These are phyloP conservation scores for Pseudonitzschia multistriata DNA, from an alignment of 108 stramenopile genomes.

Conservation along the genomic window DNA sequence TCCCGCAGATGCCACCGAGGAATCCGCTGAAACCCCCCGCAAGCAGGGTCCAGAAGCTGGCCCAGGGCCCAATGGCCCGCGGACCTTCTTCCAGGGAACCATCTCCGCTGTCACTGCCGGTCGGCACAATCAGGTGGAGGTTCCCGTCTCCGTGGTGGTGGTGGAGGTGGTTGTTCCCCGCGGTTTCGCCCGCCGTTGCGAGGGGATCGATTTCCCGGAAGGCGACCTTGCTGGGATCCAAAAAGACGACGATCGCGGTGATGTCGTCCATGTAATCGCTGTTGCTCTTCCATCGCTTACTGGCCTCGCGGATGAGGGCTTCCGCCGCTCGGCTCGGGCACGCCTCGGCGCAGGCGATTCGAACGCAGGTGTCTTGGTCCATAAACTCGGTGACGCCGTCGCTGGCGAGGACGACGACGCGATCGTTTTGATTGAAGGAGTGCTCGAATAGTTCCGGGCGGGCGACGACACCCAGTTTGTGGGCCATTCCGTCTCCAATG, in stretches of 20 bases:
- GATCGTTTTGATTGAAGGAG: slow-evolving; percentile 40
- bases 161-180: not conserved
- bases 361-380: slow-evolving; percentile 55
- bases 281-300: slow-evolving; percentile 61
- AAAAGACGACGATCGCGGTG: slow-evolving; percentile 36
- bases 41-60: slow-evolving; percentile 14
- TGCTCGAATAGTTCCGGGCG: slow-evolving; percentile 63
- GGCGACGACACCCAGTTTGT: slow-evolving; percentile 61
- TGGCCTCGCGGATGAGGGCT: slow-evolving; percentile 53
- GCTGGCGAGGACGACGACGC: slow-evolving; percentile 57
- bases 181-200: not conserved
- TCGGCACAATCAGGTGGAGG: not conserved
- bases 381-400: slow-evolving; percentile 82
- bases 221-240: not conserved
- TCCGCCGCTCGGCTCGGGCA: slow-evolving; percentile 40
- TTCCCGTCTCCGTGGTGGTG: not conserved
- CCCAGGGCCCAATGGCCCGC: not conserved
- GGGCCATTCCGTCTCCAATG: slow-evolving; percentile 67
- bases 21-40: slow-evolving; percentile 30
- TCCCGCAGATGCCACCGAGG: slow-evolving; percentile 46
- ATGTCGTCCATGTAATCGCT: slow-evolving; percentile 80
- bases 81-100: not conserved
- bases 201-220: not conserved
- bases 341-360: slow-evolving; percentile 17
- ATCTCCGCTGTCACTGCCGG: not conserved